These are phyloP conservation scores for Fraxinus dipetala DNA, from an alignment of 305 asterid genomes.

Conservation along the genomic window DNA sequence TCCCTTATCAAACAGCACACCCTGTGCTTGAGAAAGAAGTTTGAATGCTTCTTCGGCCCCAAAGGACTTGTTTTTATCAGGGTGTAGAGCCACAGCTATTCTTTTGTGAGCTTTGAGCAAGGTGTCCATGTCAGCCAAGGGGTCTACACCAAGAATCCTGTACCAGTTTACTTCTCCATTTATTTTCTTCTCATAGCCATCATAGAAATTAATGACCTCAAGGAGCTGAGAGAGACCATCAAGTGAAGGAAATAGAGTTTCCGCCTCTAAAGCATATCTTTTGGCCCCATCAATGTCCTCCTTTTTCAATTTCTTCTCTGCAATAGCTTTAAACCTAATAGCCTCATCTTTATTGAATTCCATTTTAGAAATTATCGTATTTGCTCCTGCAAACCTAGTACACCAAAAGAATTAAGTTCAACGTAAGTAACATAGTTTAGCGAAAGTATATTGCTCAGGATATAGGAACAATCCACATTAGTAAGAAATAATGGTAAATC, in stretches of 20 bases:
- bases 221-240: constrained; percentile 60
- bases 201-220: constrained; percentile 38
- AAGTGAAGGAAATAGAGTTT: constrained; percentile 48
- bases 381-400: constrained; percentile 12
- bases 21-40: constrained; percentile 56
- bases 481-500: not conserved
- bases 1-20: constrained; percentile 47
- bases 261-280: constrained; percentile 52
- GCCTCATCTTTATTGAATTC: constrained; percentile 59
- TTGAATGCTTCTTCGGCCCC: constrained; percentile 74
- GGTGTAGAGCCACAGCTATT: constrained; percentile 59
- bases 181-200: constrained; percentile 41
- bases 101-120: constrained; percentile 39
- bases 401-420: not conserved
- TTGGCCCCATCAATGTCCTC: constrained; percentile 53
- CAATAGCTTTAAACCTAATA: constrained; percentile 46
- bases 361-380: constrained; percentile 28
- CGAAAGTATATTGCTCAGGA: not conserved
- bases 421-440: constrained; percentile 1
- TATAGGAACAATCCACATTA: not conserved
- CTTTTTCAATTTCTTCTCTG: constrained; percentile 48
- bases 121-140: constrained; percentile 36
- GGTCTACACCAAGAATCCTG: constrained; percentile 46
- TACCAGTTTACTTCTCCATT: constrained; percentile 58
- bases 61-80: constrained; percentile 59